Evolutionary conservation across 192 early-diverging fungal genomes (phyloP), one percentile per base, ranked within the genome.

Genomic region (Mycoemilia scoparia): DNA sequence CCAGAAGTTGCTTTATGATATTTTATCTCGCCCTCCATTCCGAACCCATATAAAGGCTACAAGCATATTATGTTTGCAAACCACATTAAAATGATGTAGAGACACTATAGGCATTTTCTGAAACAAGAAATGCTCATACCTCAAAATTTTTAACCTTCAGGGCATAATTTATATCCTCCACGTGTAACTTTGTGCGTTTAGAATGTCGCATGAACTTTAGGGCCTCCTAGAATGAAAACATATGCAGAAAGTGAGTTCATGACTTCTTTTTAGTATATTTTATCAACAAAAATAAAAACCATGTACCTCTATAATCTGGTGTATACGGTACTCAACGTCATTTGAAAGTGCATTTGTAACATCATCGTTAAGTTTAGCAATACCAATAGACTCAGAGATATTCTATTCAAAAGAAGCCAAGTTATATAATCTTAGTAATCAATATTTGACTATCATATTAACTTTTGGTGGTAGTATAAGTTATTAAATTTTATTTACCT

Each of bases 151-250:
- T 69, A 10, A 93, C 80, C 12, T 75, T 69, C 28, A 99, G 64
- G 0, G 96, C 96, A 37, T 73, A 56, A 55, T 91, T 88, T 34
- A 99, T 74, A 36, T 99, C 92, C 18, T 82, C 71, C 0, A 84
- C 69, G 0, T 60, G 66, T 21, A 99, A 51, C 45, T 74, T 79
- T 19, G 77, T 70, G 32, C 92, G 67, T 47, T 82, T 79, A 4
- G 83, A 77, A 40, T 93, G 95, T 21, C 80, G 74, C 95, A 97
- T 97, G 50, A 95, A 95, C 64, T 97, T 97, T 43, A 60, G 66
- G 1, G 88, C 86, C 49, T 97, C 90, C 71, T 86, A n/a, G n/a
- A n/a, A n/a, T n/a, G 54, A 14, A n/a, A n/a, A n/a, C n/a, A n/a
- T n/a, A n/a, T n/a, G n/a, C n/a, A n/a, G n/a, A n/a, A n/a, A n/a